phyloP scores from a whole-genome alignment of 106 monocot genomes.

The Acorus gramineus region DNA sequence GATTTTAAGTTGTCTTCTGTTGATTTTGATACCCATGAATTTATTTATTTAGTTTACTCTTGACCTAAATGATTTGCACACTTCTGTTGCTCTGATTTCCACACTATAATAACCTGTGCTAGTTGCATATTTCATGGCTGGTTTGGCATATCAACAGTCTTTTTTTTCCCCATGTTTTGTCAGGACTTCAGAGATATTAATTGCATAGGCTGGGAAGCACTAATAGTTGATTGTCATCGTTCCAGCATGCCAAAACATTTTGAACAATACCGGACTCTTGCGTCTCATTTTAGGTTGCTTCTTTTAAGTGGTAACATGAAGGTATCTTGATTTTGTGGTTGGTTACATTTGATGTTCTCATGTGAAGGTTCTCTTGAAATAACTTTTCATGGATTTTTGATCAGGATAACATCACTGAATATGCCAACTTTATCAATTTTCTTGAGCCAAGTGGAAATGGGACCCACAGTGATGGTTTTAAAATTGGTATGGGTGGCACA shows the following conservation, averaged over 20 bases:
- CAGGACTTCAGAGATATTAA: slow-evolving; percentile 54
- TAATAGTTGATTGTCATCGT: slow-evolving; percentile 72
- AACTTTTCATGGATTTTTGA: slow-evolving; percentile 8
- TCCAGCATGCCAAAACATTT: slow-evolving; percentile 46
- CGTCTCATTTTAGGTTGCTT: slow-evolving; percentile 46
- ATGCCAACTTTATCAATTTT: slow-evolving; percentile 59
- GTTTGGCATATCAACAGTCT: too few relatives aligned
- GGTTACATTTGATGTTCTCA: not conserved
- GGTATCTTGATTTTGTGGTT: slow-evolving; percentile 25
- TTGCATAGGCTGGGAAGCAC: slow-evolving; percentile 55
- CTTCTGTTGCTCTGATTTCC: too few relatives aligned
- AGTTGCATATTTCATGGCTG: too few relatives aligned
- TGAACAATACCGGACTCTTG: slow-evolving; percentile 43
- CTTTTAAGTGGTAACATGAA: slow-evolving; percentile 53
- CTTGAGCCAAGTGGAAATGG: slow-evolving; percentile 38
- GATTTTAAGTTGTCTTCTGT: too few relatives aligned
- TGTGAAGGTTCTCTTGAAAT: too few relatives aligned
- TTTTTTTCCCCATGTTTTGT: not conserved
- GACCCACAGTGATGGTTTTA: slow-evolving; percentile 8
- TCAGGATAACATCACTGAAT: slow-evolving; percentile 58
- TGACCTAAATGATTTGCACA: too few relatives aligned
- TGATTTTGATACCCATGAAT: too few relatives aligned
- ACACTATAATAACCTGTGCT: too few relatives aligned
- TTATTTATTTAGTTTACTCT: too few relatives aligned
- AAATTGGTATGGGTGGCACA: slow-evolving; percentile 13